phyloP scores from a whole-genome alignment of 2,329 filamentous ascomycete species.

The Alternaria angustiovoidea region DNA sequence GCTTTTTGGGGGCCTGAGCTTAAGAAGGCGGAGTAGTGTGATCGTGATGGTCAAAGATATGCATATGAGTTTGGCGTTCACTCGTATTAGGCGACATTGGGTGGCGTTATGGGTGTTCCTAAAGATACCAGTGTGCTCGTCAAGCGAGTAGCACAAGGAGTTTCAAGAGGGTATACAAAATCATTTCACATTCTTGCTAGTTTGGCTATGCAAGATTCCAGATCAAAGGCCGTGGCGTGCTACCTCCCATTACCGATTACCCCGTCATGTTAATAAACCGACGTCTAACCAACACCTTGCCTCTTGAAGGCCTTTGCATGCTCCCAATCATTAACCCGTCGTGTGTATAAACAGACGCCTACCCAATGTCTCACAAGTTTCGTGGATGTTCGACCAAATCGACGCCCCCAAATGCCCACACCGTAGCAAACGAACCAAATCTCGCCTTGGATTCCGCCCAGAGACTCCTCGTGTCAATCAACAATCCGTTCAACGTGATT shows the following conservation, averaged over 20 bases:
- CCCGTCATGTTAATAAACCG: neutral
- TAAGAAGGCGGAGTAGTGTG: constrained; percentile 9
- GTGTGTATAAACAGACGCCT: neutral
- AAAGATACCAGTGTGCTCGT: neutral
- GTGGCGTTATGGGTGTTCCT: neutral
- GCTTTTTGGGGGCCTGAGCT: constrained; percentile 57
- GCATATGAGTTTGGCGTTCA: neutral
- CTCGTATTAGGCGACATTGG: neutral
- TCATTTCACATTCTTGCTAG: neutral
- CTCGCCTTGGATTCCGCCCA: neutral
- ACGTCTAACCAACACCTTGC: neutral
- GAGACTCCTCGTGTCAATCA: neutral
- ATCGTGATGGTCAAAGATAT: neutral
- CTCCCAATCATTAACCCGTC: neutral
- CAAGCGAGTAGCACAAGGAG: neutral
- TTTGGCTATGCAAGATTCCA: neutral
- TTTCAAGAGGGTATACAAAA: neutral
- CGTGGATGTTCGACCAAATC: neutral
- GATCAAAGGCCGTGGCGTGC: neutral
- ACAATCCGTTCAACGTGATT: neutral
- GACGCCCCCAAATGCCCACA: neutral
- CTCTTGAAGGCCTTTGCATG: neutral
- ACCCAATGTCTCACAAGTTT: neutral
- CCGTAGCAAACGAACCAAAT: neutral
- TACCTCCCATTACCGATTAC: neutral